phyloP scores from a whole-genome alignment of 73 alveolate species.

The Paramecium biaurelia region DNA sequence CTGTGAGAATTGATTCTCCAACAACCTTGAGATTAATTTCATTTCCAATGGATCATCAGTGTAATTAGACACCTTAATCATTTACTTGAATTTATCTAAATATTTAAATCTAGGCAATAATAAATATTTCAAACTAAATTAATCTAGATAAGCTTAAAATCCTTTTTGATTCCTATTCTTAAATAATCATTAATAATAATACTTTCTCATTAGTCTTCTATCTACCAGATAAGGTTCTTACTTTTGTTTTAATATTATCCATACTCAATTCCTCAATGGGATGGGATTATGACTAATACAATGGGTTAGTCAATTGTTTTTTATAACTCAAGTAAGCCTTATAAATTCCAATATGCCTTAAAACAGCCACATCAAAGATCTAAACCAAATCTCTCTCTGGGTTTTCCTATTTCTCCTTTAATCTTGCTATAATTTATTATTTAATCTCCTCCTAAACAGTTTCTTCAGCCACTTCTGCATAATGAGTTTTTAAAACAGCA shows the following conservation, averaged over 20 bases:
- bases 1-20: background rate
- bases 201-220: background rate
- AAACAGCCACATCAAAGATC: background rate
- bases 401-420: background rate
- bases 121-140: background rate
- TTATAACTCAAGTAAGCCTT: background rate
- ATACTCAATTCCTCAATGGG: background rate
- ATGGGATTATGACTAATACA: background rate
- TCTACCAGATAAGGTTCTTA: background rate
- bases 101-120: background rate
- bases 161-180: background rate
- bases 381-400: background rate
- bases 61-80: background rate
- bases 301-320: background rate
- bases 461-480: background rate
- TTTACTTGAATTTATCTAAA: background rate
- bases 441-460: background rate
- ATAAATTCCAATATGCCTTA: background rate
- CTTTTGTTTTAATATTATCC: background rate
- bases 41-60: background rate
- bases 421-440: background rate
- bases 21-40: background rate
- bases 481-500: conserved; percentile 35
- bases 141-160: background rate
- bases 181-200: background rate